Base-by-base conservation (phyloP, 306 rosid genomes). In the Clitoria ternatea region DNA sequence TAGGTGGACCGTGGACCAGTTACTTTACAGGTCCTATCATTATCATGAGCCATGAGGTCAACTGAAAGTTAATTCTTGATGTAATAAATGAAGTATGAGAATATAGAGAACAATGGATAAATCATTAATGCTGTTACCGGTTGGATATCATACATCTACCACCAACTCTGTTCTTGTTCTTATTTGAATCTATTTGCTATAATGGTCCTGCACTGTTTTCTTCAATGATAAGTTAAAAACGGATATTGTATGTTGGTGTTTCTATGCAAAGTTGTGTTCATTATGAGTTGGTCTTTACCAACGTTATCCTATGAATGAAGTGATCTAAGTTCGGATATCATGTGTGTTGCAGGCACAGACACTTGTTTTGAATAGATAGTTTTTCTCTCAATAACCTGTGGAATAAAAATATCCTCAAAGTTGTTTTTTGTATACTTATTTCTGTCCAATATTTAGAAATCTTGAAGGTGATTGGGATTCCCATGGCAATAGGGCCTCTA, bases 121-220 rank as follows among this genome's bases (percentile, higher is more conserved):
- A 69, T 64, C 63, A 32, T 63, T 32, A 37, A 13, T 44, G 61
- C 24, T 54, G 55, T 59, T 18, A n/a, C n/a, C n/a, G 63, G 63
- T n/a, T n/a, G n/a, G n/a, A n/a, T n/a, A n/a, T n/a, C n/a, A 47
- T 45, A 23, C 70, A 35, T 40, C 56, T 67, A 47, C 47, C 47
- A 10, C 32, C n/a, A 26, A 50, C 40, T 50, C 29, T 68, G 44
- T 61, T 66, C 67, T n/a, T n/a, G n/a, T n/a, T n/a, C 37, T 50
- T 73, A 39, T 30, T 39, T 32, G 47, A 67, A 61, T 59, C 44
- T 67, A 53, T 52, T 33, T 49, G 60, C 48, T 49, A n/a, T n/a
- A 60, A 62, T 40, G 68, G 17, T 61, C 55, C 40, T 45, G 45
- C 44, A 4, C 15, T 22, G 1, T 23, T 64, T n/a, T 32, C 26